Evolutionary conservation across 352 stramenopile genomes (phyloP).

Genomic region (Phytophthora boehmeriae): DNA sequence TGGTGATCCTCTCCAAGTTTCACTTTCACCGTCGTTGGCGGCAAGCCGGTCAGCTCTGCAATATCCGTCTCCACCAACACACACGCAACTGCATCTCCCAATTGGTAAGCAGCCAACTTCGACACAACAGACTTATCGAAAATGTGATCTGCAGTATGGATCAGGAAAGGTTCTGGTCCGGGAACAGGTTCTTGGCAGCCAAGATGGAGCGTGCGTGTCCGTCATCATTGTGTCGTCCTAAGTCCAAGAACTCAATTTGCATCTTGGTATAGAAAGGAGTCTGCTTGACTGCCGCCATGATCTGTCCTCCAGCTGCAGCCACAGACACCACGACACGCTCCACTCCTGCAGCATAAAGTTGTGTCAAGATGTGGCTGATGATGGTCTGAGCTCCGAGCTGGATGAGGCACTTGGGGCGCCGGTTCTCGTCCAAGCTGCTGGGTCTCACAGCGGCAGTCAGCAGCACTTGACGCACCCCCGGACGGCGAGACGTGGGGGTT

Average conservation of each 20-base stretch:
- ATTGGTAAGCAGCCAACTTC: constrained; percentile 61
- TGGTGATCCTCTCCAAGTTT: constrained; percentile 59
- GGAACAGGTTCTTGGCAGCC: constrained; percentile 70
- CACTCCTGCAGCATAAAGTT: constrained; percentile 75
- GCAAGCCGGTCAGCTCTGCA: constrained; percentile 60
- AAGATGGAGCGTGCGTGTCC: constrained; percentile 77
- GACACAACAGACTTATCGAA: constrained; percentile 85
- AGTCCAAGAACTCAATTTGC: constrained; percentile 83
- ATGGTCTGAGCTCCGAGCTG: constrained; percentile 73
- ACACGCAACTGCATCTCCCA: constrained; percentile 65
- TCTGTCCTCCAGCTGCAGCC: constrained; percentile 57
- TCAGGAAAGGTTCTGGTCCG: constrained; percentile 69
- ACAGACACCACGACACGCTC: constrained; percentile 84
- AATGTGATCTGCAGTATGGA: constrained; percentile 87
- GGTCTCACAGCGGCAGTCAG: constrained; percentile 69
- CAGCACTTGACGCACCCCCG: constrained; percentile 57
- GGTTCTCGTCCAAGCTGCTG: constrained; percentile 53
- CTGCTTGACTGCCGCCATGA: constrained; percentile 67
- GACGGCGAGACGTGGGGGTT: constrained; percentile 26
- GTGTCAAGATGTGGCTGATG: constrained; percentile 79
- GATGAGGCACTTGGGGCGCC: constrained; percentile 77
- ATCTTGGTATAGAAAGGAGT: constrained; percentile 78
- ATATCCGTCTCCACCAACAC: constrained; percentile 80
- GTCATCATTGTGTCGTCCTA: constrained; percentile 68
- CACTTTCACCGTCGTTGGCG: constrained; percentile 65